Base-by-base conservation (phyloP, 495 filamentous ascomycete genomes). In the Xylaria intraflava region DNA sequence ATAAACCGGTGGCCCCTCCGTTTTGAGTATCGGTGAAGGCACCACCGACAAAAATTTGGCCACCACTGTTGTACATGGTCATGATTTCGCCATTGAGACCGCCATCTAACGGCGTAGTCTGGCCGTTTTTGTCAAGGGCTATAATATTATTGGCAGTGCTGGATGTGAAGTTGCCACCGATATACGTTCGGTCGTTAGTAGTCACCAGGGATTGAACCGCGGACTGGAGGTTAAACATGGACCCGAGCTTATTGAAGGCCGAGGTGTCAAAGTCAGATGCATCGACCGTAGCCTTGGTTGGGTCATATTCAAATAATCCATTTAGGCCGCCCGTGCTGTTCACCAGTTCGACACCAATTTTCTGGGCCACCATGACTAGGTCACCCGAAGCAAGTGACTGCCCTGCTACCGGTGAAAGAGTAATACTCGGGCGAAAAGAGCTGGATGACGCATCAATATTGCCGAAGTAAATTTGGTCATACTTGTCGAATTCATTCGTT, bases 401-500 rank as follows among this genome's bases (percentile, higher is more conserved):
- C 23, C 79, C 82, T 12, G 78, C 56, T 17, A 77, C 66, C 10
- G 92, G 88, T 1, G 83, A 75, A 47, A 99, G 72, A 2, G 89
- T 95, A 46, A 99, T 83, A 16, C 77, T 79, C 23, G 93, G 90
- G 19, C 85, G 81, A 71, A 97, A 97, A 19, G 76, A 77, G 57
- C 75, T 75, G 29, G 82, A 85, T 56, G 76, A 84, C 26, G 82
- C 83, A 62, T 97, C 90, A 50, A 99, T 82, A 54, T 79, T 80
- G 7, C 90, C 94, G 52, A 81, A 83, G 66, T 90, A 95, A 53
- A 97, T 82, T 50, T 84, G 82, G 62, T 97, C 94, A 58, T 93
- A 95, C 69, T 97, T 99, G 71, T 96, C 89, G 63, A 84, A 89
- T 58, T 89, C 71, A 68, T 97, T 97, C 16, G 90, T 95, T 71